A percentile compares a stretch with the other conserved stretches of the same genome.
phyloP scores from a whole-genome alignment of 2,329 filamentous ascomycete genomes.

The Fusarium pilosicola region DNA sequence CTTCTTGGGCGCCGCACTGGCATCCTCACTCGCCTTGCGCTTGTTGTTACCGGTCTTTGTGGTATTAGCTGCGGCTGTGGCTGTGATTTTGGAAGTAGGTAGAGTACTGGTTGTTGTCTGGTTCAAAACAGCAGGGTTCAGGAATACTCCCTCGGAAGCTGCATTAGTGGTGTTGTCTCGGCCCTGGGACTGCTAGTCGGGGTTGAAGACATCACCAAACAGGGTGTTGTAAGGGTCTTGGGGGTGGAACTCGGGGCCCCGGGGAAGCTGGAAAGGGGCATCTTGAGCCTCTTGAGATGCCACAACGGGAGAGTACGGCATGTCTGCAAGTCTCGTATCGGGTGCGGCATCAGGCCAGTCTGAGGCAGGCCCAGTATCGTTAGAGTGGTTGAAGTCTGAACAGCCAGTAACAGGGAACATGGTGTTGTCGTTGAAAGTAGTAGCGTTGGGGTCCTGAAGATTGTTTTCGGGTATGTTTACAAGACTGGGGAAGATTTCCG shows the following conservation, averaged over 20 bases:
- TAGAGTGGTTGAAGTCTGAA: background rate
- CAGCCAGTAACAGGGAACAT: background rate
- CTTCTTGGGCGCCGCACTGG: background rate
- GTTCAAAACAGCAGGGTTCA: background rate
- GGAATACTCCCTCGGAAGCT: background rate
- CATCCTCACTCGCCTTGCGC: slow-evolving; percentile 5
- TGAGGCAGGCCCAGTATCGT: background rate
- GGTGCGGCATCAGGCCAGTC: background rate
- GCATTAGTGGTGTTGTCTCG: background rate
- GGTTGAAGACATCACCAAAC: background rate
- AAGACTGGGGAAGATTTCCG: background rate
- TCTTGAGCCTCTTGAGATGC: background rate
- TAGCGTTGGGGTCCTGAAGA: background rate
- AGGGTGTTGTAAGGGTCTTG: background rate
- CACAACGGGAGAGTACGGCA: background rate
- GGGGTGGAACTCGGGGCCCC: background rate
- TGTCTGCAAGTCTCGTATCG: background rate
- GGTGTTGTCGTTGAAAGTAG: background rate
- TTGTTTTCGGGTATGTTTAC: background rate
- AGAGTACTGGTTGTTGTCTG: background rate
- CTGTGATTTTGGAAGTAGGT: background rate
- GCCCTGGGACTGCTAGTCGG: background rate
- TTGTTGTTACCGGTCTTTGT: slow-evolving; percentile 3
- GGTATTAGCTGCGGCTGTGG: background rate
- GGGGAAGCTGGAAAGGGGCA: background rate